Evolutionary conservation across 1,284 basidiomycete species (phyloP).

Genomic region (Sphagnurus paluster): DNA sequence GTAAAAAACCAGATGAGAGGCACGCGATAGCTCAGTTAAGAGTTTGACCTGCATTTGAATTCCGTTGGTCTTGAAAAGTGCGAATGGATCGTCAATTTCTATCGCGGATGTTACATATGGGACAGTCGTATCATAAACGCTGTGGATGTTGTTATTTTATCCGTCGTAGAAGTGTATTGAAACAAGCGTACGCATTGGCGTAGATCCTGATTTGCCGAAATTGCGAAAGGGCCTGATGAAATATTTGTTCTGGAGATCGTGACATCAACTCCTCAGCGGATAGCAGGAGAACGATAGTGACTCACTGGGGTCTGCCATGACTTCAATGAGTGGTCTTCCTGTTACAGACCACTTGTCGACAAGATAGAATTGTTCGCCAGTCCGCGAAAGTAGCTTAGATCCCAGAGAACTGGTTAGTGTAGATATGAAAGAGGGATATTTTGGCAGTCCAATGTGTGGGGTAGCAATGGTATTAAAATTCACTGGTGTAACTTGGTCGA

Average conservation of each 20-base stretch:
- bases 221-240: slow-evolving; percentile 70
- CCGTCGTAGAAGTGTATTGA: background rate
- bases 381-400: slow-evolving; percentile 67
- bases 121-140: slow-evolving; percentile 77
- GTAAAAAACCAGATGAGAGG: slow-evolving; percentile 4
- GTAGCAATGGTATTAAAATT: slow-evolving; percentile 86
- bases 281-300: background rate
- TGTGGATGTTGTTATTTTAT: slow-evolving; percentile 21
- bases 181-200: slow-evolving; percentile 69
- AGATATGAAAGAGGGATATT: slow-evolving; percentile 63
- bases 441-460: slow-evolving; percentile 72
- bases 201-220: slow-evolving; percentile 81
- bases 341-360: slow-evolving; percentile 73
- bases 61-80: slow-evolving; percentile 54
- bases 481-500: slow-evolving; percentile 63
- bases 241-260: slow-evolving; percentile 58
- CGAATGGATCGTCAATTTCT: slow-evolving; percentile 69
- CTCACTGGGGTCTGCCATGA: slow-evolving; percentile 85
- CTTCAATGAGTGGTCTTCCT: slow-evolving; percentile 72
- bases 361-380: slow-evolving; percentile 81
- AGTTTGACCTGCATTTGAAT: slow-evolving; percentile 61
- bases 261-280: slow-evolving; percentile 20
- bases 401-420: slow-evolving; percentile 61
- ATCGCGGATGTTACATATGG: slow-evolving; percentile 81
- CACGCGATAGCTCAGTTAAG: background rate